Conservation (phyloP, 2,329 filamentous ascomycete genomes). For the Fusarium foetens region DNA sequence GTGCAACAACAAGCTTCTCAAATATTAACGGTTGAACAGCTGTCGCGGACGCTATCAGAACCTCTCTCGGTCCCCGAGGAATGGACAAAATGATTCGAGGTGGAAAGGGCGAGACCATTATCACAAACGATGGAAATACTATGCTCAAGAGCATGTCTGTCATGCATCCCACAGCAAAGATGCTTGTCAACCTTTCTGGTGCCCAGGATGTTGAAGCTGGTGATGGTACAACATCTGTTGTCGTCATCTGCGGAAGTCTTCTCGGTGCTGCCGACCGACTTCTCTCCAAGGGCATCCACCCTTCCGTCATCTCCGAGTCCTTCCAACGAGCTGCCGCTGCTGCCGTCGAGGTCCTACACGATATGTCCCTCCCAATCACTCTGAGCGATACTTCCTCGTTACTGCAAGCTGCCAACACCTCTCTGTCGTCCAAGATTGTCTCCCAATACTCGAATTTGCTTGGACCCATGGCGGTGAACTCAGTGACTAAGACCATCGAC, state of each 20-base stretch:
- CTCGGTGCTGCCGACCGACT: conserved; percentile 93
- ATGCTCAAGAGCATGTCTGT: conserved; percentile 99
- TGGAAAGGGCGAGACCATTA: conserved; percentile 95
- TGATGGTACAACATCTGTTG: conserved; percentile 97
- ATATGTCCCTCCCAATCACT: conserved; percentile 94
- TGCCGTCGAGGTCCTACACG: conserved; percentile 88
- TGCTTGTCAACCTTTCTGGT: conserved; percentile 96
- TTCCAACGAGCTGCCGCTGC: conserved; percentile 95
- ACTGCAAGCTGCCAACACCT: conserved; percentile 95
- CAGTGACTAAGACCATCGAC: conserved; percentile 95
- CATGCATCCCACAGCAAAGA: conserved; percentile 99
- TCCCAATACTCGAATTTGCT: conserved; percentile 95
- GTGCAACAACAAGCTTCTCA: not conserved
- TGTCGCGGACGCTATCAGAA: conserved; percentile 97
- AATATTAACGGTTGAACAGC: conserved; percentile 62
- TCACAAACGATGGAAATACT: conserved; percentile 99
- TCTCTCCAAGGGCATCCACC: conserved; percentile 93
- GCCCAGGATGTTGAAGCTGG: conserved; percentile 98
- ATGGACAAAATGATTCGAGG: conserved; percentile 99
- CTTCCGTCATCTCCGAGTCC: conserved; percentile 95
- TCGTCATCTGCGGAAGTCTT: conserved; percentile 95
- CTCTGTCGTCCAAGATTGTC: conserved; percentile 97
- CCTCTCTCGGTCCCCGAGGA: conserved; percentile 92
- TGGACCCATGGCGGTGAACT: conserved; percentile 97
- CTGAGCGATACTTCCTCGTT: conserved; percentile 89